A percentile compares a stretch with the other conserved stretches of the same genome.
These are phyloP conservation scores for Trichoderma polysporum DNA, from an alignment of 2,329 filamentous ascomycete species.

Conservation along the genomic window DNA sequence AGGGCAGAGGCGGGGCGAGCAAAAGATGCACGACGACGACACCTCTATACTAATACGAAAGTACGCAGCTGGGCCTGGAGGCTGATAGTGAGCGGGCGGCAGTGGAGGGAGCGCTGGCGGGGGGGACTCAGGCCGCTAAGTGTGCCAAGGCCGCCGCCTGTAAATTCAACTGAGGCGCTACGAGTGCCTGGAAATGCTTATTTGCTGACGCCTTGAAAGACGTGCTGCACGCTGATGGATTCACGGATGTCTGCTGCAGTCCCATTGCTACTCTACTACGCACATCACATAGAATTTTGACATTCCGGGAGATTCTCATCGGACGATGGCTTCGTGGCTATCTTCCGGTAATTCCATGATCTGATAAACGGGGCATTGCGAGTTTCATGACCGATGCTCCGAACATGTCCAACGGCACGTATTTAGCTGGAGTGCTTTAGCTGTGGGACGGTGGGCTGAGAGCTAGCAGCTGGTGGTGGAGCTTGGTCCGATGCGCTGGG, in stretches of 20 bases:
- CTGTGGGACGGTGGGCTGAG: conserved; percentile 8
- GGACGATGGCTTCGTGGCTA: neutral
- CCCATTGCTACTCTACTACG: neutral
- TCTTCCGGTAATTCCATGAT: neutral
- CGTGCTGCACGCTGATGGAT: neutral
- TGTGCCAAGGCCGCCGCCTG: conserved; percentile 12
- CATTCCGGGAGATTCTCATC: neutral
- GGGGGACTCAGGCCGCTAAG: conserved; percentile 7
- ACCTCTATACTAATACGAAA: neutral
- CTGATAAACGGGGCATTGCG: neutral
- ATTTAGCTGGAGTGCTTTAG: neutral
- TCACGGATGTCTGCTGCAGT: neutral
- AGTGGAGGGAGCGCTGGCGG: conserved; percentile 1
- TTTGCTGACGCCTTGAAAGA: neutral
- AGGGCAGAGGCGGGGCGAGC: conserved; percentile 1
- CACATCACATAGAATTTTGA: neutral
- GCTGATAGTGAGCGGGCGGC: neutral
- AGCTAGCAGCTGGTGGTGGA: conserved; percentile 8
- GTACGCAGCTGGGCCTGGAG: neutral
- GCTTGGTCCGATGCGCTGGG: neutral
- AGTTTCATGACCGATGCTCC: neutral
- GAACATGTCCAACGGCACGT: neutral
- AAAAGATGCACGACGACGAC: neutral
- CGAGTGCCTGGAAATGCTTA: neutral
- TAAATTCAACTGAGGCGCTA: neutral